Conservation (phyloP, 805 yeast species). For the Wickerhamomyces alni region DNA sequence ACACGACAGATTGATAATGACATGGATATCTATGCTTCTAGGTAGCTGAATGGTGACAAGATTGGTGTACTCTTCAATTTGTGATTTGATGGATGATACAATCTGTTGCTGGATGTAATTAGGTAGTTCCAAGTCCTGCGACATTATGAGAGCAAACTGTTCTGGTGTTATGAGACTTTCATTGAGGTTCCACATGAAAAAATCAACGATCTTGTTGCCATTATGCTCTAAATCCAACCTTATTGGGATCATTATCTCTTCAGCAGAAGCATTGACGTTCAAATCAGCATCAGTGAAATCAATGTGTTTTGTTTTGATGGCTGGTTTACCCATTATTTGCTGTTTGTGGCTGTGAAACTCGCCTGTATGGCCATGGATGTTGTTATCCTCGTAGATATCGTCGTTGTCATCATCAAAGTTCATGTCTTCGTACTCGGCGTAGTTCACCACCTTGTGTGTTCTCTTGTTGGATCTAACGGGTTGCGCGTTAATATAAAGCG, state of each 20-base stretch:
- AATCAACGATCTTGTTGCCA: constrained; percentile 79
- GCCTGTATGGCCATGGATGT: not conserved
- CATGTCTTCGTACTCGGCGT: constrained; percentile 76
- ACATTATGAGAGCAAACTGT: constrained; percentile 76
- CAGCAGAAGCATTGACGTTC: constrained; percentile 27
- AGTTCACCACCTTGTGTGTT: constrained; percentile 63
- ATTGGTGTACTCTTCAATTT: constrained; percentile 68
- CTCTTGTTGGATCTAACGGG: constrained; percentile 77
- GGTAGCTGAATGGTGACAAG: constrained; percentile 65
- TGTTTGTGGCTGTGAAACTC: constrained; percentile 3
- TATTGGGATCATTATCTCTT: constrained; percentile 81
- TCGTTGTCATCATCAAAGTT: constrained; percentile 49
- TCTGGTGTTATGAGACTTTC: constrained; percentile 82
- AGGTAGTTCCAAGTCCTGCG: constrained; percentile 81
- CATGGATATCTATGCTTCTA: constrained; percentile 59
- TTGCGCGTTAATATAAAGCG: constrained; percentile 65
- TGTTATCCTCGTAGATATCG: constrained; percentile 16
- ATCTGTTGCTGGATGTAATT: constrained; percentile 55
- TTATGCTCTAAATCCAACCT: constrained; percentile 82
- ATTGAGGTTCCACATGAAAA: constrained; percentile 85
- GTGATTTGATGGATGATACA: constrained; percentile 67
- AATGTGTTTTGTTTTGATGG: constrained; percentile 21
- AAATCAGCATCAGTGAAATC: constrained; percentile 19
- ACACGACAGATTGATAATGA: constrained; percentile 73
- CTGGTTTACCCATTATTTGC: constrained; percentile 12